Evolutionary conservation across 2,329 filamentous ascomycete species (phyloP).

Genomic region (Diaporthe batatas): DNA sequence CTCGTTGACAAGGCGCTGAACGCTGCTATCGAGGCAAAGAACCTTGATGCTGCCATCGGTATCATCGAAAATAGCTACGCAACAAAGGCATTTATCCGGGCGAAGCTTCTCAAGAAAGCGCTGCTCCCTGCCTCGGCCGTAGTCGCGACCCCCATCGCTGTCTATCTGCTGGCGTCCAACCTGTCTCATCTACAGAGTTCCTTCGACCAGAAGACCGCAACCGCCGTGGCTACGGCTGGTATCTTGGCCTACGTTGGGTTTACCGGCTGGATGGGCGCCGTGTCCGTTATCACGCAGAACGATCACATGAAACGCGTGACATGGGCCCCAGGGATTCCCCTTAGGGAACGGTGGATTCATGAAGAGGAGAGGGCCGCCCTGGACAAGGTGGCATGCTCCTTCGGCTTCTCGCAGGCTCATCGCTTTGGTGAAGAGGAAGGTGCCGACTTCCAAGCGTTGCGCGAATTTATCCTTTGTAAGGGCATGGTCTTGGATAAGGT

Average conservation of each 20-base stretch:
- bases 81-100: slow-evolving; percentile 74
- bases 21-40: slow-evolving; percentile 82
- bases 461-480: slow-evolving; percentile 84
- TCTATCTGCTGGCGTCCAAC: slow-evolving; percentile 78
- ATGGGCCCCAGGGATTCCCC: slow-evolving; percentile 85
- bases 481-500: slow-evolving; percentile 93
- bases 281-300: slow-evolving; percentile 88
- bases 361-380: slow-evolving; percentile 92
- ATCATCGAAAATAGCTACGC: slow-evolving; percentile 79
- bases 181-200: slow-evolving; percentile 76
- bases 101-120: slow-evolving; percentile 75
- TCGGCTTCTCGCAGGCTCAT: slow-evolving; percentile 88
- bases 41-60: slow-evolving; percentile 82
- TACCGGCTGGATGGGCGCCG: slow-evolving; percentile 83
- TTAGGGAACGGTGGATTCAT: slow-evolving; percentile 85
- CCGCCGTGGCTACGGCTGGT: slow-evolving; percentile 82
- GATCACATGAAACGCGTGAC: slow-evolving; percentile 96
- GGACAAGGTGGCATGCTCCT: slow-evolving; percentile 87
- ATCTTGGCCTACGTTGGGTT: slow-evolving; percentile 87
- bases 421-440: slow-evolving; percentile 92
- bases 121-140: slow-evolving; percentile 70
- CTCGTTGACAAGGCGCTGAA: slow-evolving; percentile 82
- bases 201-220: slow-evolving; percentile 83
- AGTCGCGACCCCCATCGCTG: slow-evolving; percentile 72
- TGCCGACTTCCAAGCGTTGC: slow-evolving; percentile 86